Base-by-base conservation (phyloP, 2,329 filamentous ascomycete species). In the Fusarium nodosum region DNA sequence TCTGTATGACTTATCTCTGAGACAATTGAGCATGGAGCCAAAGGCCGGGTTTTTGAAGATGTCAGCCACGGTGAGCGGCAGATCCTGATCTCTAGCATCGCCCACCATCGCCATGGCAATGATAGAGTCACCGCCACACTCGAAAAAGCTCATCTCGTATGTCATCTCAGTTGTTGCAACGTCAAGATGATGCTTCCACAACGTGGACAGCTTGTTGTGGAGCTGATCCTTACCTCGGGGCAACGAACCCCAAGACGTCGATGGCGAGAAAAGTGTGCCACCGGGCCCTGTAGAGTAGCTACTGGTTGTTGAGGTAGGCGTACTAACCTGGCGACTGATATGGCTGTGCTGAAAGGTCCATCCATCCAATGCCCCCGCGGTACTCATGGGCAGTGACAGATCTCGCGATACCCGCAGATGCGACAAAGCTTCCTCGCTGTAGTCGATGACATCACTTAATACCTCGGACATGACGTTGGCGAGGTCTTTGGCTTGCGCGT, bases 41-140 rank as follows among this genome's bases (percentile, higher is more conserved):
- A 71, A 71, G 1, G 34, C 33, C 1, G 69, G 69, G 34, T 60
- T 71, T 18, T 69, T 72, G 3, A 72, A 72, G 33, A 72, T 62
- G n/a, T 72, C 69, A 1, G 70, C 66, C 9, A 72, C 70, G 1
- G 57, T 69, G 13, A 72, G 69, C 1, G 64, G 36, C 7, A 72
- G 16, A 12, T 68, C 50, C 3, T 55, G 22, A 4, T 66, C 67
- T 28, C 60, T 63, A 5, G 70, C 70, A 13, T 55, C 60, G 22
- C 70, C 56, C 0, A 64, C 70, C 66, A 72, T 72, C 1, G 66
- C 51, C 70, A 72, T 72, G 33, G 70, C 70, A n/a, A 72, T 56
- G 15, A 72, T 72, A 0, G 70, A 72, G 22, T 72, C 70, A 41
- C 70, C 70, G 0, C 70, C 70, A 0, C 47, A 44, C 18, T 71